Evolutionary conservation across 2,329 filamentous ascomycete species (phyloP), one percentile per base, ranked within the genome.

Genomic region (Berkeleyomyces basicola): DNA sequence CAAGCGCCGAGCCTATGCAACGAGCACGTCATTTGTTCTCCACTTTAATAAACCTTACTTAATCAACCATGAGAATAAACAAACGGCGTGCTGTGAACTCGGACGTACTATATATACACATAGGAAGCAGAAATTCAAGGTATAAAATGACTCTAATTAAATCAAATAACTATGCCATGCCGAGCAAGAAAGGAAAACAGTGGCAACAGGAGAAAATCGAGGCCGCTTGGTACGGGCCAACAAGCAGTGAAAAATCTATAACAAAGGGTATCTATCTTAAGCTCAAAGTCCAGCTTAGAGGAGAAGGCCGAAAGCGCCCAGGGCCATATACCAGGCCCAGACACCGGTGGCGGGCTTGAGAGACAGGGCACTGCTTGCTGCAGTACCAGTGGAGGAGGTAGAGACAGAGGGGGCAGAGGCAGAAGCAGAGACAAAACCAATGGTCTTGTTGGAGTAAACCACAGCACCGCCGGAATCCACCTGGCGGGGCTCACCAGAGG

Each of bases 401-500:
- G 31, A 44, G 58, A 11, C 14, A 37, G 39, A 46, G 3, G 39
- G 36, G 3, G 7, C 14, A 33, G 37, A 31, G 39, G 23, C 31
- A 16, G 42, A 43, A 7, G 14, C 31, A 16, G 23, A 46, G 33
- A 14, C 23, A 36, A 16, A 9, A 14, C 11, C 53, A 16, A 3
- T 42, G 16, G 36, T 10, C 7, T 55, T 55, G 7, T 55, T 44
- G 7, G 7, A 10, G 37, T 61, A 81, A 4, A 79, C 72, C 0
- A 75, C 74, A 63, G 81, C 82, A 0, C 88, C 89, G 1, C 82
- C 89, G 14, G 86, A 90, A 68, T 86, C 84, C 39, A 73, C 69
- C 76, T 93, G 88, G 66, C 90, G 82, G n/a, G 89, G 87, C 73
- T 95, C 90, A 0, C 87, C 84, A 0, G 84, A 88, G 0, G 89